Evolutionary conservation across 345 rosid genomes (phyloP).

Genomic region (Triadica sebifera): DNA sequence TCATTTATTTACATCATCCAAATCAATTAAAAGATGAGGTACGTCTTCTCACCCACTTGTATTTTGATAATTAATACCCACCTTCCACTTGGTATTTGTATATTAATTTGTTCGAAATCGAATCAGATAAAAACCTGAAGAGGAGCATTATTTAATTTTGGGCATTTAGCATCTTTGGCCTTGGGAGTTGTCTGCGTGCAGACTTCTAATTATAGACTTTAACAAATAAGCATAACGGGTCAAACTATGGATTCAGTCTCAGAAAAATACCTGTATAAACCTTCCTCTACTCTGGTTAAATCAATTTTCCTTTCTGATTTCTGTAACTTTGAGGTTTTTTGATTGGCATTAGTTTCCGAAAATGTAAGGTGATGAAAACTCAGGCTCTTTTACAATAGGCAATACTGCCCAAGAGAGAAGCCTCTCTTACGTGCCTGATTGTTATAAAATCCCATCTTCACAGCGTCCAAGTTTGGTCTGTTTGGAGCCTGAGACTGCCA

Average conservation of each 20-base stretch:
- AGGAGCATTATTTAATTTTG: neutral
- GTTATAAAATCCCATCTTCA: constrained; percentile 36
- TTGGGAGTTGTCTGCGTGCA: neutral
- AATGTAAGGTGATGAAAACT: constrained; percentile 31
- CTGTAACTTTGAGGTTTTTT: too few relatives aligned
- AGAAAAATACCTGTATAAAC: neutral
- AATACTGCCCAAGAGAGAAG: constrained; percentile 48
- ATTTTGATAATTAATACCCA: neutral
- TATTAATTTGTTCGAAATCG: too few relatives aligned
- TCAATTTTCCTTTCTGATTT: neutral
- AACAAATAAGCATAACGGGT: neutral
- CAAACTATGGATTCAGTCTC: neutral
- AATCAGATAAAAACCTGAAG: too few relatives aligned
- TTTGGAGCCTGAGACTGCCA: constrained; percentile 20
- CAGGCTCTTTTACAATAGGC: constrained; percentile 40
- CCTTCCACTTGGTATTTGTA: too few relatives aligned
- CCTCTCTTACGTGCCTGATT: constrained; percentile 37
- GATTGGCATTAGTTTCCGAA: too few relatives aligned
- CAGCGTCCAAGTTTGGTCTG: constrained; percentile 24
- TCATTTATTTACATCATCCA: too few relatives aligned
- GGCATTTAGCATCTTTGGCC: neutral
- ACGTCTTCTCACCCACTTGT: neutral
- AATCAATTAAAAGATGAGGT: too few relatives aligned
- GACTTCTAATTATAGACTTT: neutral
- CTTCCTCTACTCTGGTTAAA: neutral